Evolutionary conservation across 768 basidiomycete genomes (phyloP).

Genomic region (Suillus variegatus): DNA sequence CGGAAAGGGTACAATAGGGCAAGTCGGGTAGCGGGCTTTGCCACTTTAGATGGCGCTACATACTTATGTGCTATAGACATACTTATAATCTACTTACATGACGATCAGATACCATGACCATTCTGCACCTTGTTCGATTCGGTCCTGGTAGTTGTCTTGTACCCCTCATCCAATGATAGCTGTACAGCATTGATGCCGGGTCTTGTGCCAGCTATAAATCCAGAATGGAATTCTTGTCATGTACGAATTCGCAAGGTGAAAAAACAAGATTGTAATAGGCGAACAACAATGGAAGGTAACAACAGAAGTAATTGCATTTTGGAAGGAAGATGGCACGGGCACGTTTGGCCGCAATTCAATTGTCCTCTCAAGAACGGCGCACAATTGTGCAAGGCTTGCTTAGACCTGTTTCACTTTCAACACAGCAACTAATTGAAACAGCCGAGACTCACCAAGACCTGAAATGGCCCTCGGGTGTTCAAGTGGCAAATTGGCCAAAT

Average conservation of each 20-base stretch:
- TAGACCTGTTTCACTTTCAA: background rate
- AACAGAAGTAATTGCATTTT: too few relatives aligned
- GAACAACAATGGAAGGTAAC: background rate
- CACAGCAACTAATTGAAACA: background rate
- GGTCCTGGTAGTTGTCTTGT: background rate
- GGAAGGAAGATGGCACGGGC: background rate
- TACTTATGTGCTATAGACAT: background rate
- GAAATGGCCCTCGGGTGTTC: background rate
- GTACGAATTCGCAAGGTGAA: background rate
- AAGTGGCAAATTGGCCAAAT: background rate
- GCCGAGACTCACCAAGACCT: background rate
- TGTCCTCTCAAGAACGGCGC: too few relatives aligned
- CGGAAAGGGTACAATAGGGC: too few relatives aligned
- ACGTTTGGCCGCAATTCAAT: background rate
- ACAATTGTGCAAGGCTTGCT: too few relatives aligned
- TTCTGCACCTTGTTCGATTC: background rate
- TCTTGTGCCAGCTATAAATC: background rate
- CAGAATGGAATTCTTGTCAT: background rate
- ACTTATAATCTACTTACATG: background rate
- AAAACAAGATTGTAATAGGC: background rate
- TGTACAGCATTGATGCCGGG: background rate
- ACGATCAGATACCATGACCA: background rate
- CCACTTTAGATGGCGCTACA: too few relatives aligned
- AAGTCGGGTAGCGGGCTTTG: too few relatives aligned
- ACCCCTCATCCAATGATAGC: background rate